These are phyloP conservation scores for Cucurbitaria berberidis DNA, from an alignment of 2,329 filamentous ascomycete genomes.

Conservation along the genomic window DNA sequence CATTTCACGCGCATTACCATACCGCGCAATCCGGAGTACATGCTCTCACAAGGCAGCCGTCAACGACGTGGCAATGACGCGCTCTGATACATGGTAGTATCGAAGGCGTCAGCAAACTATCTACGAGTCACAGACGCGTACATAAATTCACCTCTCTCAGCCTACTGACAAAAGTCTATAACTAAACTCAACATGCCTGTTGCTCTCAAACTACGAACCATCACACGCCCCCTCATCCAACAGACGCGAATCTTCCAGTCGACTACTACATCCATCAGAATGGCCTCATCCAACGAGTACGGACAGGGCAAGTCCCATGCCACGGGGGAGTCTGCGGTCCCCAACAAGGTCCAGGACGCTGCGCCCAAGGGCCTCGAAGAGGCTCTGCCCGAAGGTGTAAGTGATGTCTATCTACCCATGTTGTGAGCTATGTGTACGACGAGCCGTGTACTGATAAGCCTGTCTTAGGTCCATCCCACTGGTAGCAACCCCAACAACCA, in stretches of 20 bases:
- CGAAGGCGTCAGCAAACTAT: background rate
- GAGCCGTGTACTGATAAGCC: slow-evolving; percentile 1
- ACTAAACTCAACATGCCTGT: slow-evolving; percentile 21
- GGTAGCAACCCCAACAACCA: slow-evolving; percentile 45
- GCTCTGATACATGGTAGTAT: background rate
- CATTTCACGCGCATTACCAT: background rate
- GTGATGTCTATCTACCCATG: background rate
- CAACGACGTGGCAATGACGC: background rate
- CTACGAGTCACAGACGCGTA: background rate
- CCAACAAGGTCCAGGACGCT: slow-evolving; percentile 48
- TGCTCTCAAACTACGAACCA: slow-evolving; percentile 24
- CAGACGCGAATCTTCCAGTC: slow-evolving; percentile 19
- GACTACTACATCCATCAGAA: slow-evolving; percentile 23
- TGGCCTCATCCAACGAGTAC: slow-evolving; percentile 41
- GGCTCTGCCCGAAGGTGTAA: slow-evolving; percentile 47
- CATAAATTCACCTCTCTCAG: slow-evolving; percentile 2
- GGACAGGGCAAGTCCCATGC: slow-evolving; percentile 54
- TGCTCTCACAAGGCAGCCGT: background rate
- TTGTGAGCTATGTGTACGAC: too few species aligned
- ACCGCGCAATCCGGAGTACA: background rate
- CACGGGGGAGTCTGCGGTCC: slow-evolving; percentile 48
- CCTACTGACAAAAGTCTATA: background rate
- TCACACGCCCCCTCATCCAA: slow-evolving; percentile 24
- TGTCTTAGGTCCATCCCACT: slow-evolving; percentile 46
- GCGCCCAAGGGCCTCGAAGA: slow-evolving; percentile 49